Evolutionary conservation across 139 green algal species (phyloP).

Genomic region (Astrephomene gubernaculifera): DNA sequence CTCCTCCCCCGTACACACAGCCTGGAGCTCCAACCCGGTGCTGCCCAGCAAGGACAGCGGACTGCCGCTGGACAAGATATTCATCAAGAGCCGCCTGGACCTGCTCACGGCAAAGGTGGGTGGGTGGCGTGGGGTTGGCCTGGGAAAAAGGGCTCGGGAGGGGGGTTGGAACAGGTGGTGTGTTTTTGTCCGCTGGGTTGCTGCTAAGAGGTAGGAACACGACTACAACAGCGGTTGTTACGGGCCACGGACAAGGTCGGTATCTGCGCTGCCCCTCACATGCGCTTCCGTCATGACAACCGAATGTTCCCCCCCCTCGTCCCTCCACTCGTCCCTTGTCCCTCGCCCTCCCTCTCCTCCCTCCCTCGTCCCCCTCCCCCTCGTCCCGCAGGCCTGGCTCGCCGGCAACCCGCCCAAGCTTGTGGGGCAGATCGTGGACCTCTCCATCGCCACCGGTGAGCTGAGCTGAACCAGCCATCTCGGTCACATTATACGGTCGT

Average conservation of each 20-base stretch:
- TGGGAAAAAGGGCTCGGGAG: neutral
- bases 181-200: no score
- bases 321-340: no score
- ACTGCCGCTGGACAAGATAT: conserved; percentile 75
- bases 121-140: no score
- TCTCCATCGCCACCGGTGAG: conserved; percentile 49
- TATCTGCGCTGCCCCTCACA: no score
- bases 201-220: no score
- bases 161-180: neutral
- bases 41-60: conserved; percentile 18
- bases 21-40: conserved; percentile 36
- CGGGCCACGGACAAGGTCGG: no score
- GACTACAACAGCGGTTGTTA: no score
- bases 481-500: no score
- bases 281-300: no score
- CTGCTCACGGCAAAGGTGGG: conserved; percentile 61
- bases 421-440: conserved; percentile 43
- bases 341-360: no score
- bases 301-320: no score
- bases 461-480: neutral
- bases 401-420: conserved; percentile 15
- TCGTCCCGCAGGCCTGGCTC: conserved; percentile 31
- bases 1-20: neutral
- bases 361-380: neutral
- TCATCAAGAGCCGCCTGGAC: conserved; percentile 74